Evolutionary conservation across 768 basidiomycete genomes (phyloP).

Genomic region (Lactarius hatsudake): DNA sequence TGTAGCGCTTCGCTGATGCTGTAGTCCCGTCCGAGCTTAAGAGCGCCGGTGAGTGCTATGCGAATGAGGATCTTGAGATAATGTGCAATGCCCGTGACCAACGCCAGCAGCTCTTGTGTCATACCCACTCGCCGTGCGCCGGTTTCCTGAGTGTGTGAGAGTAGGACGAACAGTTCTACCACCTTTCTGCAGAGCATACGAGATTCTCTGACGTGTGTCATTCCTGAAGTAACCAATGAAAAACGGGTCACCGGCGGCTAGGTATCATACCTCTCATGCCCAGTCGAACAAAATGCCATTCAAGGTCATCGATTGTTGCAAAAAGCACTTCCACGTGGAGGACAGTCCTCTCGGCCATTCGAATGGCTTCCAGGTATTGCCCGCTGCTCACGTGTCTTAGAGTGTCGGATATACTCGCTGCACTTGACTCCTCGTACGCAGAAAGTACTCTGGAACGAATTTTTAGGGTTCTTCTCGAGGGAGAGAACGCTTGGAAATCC

Average conservation of each 20-base stretch:
- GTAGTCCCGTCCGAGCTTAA: constrained; percentile 92
- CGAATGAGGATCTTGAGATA: constrained; percentile 99
- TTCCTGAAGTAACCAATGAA: constrained; percentile 50
- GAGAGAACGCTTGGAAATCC: background rate
- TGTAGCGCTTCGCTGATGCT: constrained; percentile 78
- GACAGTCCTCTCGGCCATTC: constrained; percentile 98
- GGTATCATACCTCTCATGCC: constrained; percentile 73
- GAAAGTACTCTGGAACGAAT: constrained; percentile 70
- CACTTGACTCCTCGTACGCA: constrained; percentile 98
- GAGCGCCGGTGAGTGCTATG: constrained; percentile 91
- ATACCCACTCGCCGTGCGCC: constrained; percentile 89
- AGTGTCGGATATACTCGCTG: constrained; percentile 99
- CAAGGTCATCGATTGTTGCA: constrained; percentile 94
- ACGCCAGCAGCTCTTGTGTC: constrained; percentile 93
- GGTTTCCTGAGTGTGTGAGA: constrained; percentile 93
- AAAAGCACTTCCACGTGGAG: constrained; percentile 97
- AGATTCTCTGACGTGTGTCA: constrained; percentile 97
- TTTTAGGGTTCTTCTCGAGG: constrained; percentile 11
- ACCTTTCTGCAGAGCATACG: constrained; percentile 98
- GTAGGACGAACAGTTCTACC: constrained; percentile 94
- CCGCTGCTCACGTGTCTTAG: constrained; percentile 94
- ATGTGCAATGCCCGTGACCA: constrained; percentile 97
- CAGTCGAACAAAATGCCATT: constrained; percentile 76
- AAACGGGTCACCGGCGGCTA: background rate
- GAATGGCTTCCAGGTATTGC: constrained; percentile 92